Evolutionary conservation across 495 filamentous ascomycete genomes (phyloP), one percentile per base, ranked within the genome.

Genomic region (Rusavskia elegans): DNA sequence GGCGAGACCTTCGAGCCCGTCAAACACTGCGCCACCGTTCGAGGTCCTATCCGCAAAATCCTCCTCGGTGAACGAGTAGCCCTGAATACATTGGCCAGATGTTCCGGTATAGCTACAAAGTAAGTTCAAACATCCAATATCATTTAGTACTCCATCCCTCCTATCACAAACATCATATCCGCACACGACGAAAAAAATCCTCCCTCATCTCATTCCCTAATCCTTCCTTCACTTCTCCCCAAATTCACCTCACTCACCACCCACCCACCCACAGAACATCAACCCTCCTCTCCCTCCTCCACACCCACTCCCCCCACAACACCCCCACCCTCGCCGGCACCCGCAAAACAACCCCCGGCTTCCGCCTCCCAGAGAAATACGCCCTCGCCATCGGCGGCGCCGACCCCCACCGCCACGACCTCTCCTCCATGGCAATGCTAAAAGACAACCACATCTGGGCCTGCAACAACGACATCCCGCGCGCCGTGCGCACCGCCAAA

Each of bases 401-500:
- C 32, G 92, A 98, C 63, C 78, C 82, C 1, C 93, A 98, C 63
- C 77, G 92, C 14, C 85, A 95, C 66, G 93, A 97, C 66, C 69
- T 98, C 37, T 87, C 82, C 55, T 75, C 81, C 41, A 97, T 98
- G 92, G 87, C 85, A 23, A 98, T 98, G 92, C 73, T 98, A 48
- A 98, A 98, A 71, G 92, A 98, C 67, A 98, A 98, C 64, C 92
- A 98, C 64, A 80, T 98, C 29, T 93, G 87, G 84, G 85, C 86
- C 38, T 81, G 82, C 56, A 67, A 70, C 11, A 84, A 83, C 5
- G 83, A 83, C 53, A 96, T 97, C 61, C 82, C 83, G 2, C 69
- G 78, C 4, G 92, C 93, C 5, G 89, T 97, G 19, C 68, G 68
- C 53, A 84, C 89, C 2, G 92, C 92, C 3, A 89, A 87, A 66